phyloP scores from a whole-genome alignment of 2,329 filamentous ascomycete genomes.

The Pyricularia pennisetigena region DNA sequence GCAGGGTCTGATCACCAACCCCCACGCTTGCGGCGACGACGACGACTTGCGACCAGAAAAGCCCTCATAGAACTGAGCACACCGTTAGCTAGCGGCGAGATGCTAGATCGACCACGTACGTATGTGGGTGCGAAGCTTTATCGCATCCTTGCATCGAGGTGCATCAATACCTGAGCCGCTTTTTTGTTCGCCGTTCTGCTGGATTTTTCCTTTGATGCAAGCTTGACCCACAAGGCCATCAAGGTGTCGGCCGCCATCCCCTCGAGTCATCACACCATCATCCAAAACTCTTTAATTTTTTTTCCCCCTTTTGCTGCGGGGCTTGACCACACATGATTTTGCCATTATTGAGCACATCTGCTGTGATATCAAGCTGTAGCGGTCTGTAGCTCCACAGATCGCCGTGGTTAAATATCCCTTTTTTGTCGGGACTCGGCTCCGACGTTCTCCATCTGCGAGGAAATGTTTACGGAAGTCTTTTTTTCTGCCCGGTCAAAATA shows the following conservation, averaged over 20 bases:
- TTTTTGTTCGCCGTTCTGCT: neutral
- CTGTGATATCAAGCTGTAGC: neutral
- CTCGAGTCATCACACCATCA: neutral
- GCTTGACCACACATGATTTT: neutral
- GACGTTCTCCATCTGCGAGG: too few species aligned
- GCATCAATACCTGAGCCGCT: neutral
- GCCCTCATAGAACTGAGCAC: neutral
- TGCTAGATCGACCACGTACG: neutral
- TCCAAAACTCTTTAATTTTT: neutral
- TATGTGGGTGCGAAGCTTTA: neutral
- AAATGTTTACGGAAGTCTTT: too few species aligned
- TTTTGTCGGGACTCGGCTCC: neutral
- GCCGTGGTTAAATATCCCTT: neutral
- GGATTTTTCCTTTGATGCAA: neutral
- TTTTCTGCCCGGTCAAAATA: too few species aligned
- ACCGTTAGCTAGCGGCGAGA: neutral
- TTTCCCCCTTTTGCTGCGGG: neutral
- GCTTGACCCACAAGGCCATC: neutral
- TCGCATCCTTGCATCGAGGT: neutral
- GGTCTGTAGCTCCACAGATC: neutral
- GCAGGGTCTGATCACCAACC: neutral
- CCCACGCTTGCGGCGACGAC: neutral
- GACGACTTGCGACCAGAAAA: neutral
- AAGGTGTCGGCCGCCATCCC: neutral
- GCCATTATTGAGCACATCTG: neutral